Conservation (phyloP, 1,284 basidiomycete species). For the Farysia itapuensis region DNA sequence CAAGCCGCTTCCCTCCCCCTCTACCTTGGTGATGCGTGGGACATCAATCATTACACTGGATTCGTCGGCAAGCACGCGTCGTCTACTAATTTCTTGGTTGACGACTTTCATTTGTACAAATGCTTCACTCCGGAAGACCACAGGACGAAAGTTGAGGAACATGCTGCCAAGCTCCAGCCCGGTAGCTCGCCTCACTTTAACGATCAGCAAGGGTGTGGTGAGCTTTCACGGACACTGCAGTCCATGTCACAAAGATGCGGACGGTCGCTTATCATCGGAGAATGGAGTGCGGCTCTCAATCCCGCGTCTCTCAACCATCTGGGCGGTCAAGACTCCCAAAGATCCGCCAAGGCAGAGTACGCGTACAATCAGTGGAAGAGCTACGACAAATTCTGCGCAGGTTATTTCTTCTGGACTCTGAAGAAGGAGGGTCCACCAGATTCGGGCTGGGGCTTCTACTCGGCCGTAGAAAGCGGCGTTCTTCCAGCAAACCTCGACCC, state of each 20-base stretch:
- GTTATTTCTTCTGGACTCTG: constrained; percentile 87
- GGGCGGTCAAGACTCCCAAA: constrained; percentile 60
- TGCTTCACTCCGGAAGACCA: constrained; percentile 74
- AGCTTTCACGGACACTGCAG: constrained; percentile 33
- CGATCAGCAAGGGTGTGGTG: constrained; percentile 22
- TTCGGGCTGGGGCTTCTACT: constrained; percentile 75
- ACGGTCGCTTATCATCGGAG: constrained; percentile 70
- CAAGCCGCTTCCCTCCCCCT: constrained; percentile 57
- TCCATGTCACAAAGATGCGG: constrained; percentile 60
- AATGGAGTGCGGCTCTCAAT: constrained; percentile 80
- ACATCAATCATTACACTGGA: constrained; percentile 69
- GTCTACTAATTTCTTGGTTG: constrained; percentile 64
- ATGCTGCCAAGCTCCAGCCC: constrained; percentile 58
- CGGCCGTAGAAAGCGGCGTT: constrained; percentile 70
- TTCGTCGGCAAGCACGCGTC: constrained; percentile 61
- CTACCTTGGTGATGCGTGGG: constrained; percentile 77
- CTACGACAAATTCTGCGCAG: constrained; percentile 71
- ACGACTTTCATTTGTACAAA: constrained; percentile 84
- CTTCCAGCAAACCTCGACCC: constrained; percentile 63
- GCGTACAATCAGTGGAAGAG: constrained; percentile 69
- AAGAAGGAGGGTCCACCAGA: constrained; percentile 74
- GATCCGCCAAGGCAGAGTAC: constrained; percentile 64
- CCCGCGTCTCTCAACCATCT: constrained; percentile 65
- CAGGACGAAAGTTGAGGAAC: constrained; percentile 66
- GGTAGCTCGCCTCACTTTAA: constrained; percentile 17